Conservation (phyloP, 139 green algal genomes). For the Bryopsis sp. region DNA sequence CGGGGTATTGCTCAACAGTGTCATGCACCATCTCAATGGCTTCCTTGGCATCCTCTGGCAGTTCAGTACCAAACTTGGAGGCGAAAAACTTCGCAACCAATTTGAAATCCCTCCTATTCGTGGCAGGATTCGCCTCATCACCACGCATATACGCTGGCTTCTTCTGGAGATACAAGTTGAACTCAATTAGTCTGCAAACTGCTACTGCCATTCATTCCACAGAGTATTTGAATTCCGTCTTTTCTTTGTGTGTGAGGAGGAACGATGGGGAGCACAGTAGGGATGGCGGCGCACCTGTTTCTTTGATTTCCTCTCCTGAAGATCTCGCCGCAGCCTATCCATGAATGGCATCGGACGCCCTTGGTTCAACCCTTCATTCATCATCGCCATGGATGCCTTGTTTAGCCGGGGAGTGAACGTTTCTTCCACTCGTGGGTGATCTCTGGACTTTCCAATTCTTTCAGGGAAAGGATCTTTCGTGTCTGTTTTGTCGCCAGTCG, state of each 20-base stretch:
- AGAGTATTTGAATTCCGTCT: no score
- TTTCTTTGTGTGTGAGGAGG: no score
- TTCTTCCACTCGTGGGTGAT: background rate
- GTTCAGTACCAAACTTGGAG: background rate
- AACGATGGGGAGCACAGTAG: no score
- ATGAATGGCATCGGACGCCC: no score
- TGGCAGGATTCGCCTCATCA: background rate
- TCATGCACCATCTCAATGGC: background rate
- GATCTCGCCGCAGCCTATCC: no score
- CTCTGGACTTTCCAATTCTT: background rate
- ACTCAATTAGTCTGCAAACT: no score
- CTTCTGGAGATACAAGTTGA: no score
- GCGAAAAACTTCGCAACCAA: background rate
- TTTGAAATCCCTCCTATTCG: background rate
- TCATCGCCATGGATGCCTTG: background rate
- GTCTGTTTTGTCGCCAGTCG: background rate
- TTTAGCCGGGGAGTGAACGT: background rate
- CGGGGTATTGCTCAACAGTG: background rate
- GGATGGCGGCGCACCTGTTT: no score
- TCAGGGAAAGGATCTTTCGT: background rate
- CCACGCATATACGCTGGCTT: no score
- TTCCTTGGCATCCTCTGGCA: slow-evolving; percentile 11
- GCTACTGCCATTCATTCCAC: no score
- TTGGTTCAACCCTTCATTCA: background rate
- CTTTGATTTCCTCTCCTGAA: no score